These are phyloP conservation scores for Venturia carpophila DNA, from an alignment of 2,329 filamentous ascomycete species.

Conservation along the genomic window DNA sequence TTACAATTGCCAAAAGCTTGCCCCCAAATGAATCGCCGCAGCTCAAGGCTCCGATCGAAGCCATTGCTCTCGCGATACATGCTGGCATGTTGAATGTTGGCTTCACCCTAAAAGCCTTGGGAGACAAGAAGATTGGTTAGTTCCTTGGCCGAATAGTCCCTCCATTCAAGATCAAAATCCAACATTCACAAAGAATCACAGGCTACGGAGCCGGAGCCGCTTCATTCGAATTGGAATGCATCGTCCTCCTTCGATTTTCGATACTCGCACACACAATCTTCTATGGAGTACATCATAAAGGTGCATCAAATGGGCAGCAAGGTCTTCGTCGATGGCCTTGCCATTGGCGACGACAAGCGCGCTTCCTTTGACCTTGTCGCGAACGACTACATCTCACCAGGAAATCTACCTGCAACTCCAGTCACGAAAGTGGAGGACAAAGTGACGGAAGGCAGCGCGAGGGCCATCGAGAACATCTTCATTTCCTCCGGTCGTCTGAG, in stretches of 20 bases:
- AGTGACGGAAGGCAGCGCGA: slow-evolving; percentile 23
- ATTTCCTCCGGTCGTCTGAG: slow-evolving; percentile 62
- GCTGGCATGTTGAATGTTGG: slow-evolving; percentile 72
- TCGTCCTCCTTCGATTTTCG: slow-evolving; percentile 68
- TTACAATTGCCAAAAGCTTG: slow-evolving; percentile 38
- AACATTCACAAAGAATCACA: slow-evolving; percentile 19
- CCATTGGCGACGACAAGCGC: slow-evolving; percentile 72
- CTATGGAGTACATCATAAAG: slow-evolving; percentile 76
- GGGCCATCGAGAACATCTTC: slow-evolving; percentile 52
- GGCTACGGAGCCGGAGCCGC: slow-evolving; percentile 49
- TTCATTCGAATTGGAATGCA: slow-evolving; percentile 75
- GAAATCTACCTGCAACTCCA: slow-evolving; percentile 46
- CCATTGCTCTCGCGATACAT: slow-evolving; percentile 74
- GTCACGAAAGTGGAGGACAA: slow-evolving; percentile 27
- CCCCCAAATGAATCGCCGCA: slow-evolving; percentile 33
- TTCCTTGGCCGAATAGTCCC: background rate
- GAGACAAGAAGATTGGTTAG: slow-evolving; percentile 64
- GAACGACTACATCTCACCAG: slow-evolving; percentile 65
- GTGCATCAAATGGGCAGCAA: slow-evolving; percentile 75
- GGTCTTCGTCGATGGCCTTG: slow-evolving; percentile 74
- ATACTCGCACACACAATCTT: slow-evolving; percentile 78
- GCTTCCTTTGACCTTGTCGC: slow-evolving; percentile 65
- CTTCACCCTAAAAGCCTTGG: slow-evolving; percentile 75
- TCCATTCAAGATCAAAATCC: background rate
- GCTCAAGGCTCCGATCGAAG: slow-evolving; percentile 68